Evolutionary conservation across 192 early-diverging fungal genomes (phyloP).

Genomic region (Paraglomus occultum): DNA sequence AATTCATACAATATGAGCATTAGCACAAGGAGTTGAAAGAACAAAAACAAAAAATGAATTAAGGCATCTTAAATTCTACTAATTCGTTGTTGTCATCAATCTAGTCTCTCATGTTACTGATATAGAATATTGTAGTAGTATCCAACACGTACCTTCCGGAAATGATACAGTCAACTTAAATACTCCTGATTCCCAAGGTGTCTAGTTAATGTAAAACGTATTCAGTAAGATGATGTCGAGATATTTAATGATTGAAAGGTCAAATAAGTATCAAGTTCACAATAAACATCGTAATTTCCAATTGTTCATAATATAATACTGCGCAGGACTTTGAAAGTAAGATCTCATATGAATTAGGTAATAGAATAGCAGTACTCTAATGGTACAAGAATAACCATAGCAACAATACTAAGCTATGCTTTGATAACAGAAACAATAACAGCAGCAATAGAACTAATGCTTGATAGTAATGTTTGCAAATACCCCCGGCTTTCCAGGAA

Average conservation of each 20-base stretch:
- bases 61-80: too few species aligned
- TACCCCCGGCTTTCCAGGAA: conserved; percentile 52
- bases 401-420: too few species aligned
- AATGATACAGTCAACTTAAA: conserved; percentile 83
- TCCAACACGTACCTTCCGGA: conserved; percentile 59
- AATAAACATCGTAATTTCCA: too few species aligned
- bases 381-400: too few species aligned
- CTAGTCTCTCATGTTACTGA: too few species aligned
- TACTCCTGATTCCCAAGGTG: conserved; percentile 86
- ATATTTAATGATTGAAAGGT: not conserved
- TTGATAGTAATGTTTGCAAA: not conserved
- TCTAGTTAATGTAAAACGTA: conserved; percentile 39
- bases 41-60: not conserved
- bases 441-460: not conserved
- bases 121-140: too few species aligned
- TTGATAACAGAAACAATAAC: conserved; percentile 2
- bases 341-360: too few species aligned
- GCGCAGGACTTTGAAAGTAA: too few species aligned
- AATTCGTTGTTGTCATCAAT: too few species aligned
- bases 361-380: too few species aligned
- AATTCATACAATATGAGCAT: not conserved
- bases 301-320: too few species aligned
- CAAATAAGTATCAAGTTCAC: not conserved
- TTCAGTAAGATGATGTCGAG: not conserved
- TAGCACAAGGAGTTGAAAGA: not conserved